Evolutionary conservation across 2,329 filamentous ascomycete species (phyloP).

Genomic region (Pseudocercospora cruenta): DNA sequence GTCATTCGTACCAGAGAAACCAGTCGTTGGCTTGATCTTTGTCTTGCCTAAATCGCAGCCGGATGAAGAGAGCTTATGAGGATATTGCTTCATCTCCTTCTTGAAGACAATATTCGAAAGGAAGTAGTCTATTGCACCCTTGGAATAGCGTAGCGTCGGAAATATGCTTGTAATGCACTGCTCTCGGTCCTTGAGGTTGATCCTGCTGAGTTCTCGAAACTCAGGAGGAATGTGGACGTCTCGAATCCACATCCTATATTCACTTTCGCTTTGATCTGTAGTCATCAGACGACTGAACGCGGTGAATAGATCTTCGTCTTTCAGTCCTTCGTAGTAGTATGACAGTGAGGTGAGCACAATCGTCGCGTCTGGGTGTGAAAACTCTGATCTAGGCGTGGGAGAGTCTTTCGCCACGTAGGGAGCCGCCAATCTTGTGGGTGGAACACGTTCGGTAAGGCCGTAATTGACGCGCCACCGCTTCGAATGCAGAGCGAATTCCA

Average conservation of each 20-base stretch:
- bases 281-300: slow-evolving; percentile 29
- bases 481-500: slow-evolving; percentile 61
- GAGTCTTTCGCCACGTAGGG: slow-evolving; percentile 69
- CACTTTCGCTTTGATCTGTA: slow-evolving; percentile 29
- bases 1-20: slow-evolving; percentile 75
- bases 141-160: slow-evolving; percentile 55
- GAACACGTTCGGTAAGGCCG: slow-evolving; percentile 53
- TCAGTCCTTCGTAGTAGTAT: slow-evolving; percentile 68
- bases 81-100: slow-evolving; percentile 66
- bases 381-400: slow-evolving; percentile 66
- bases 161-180: slow-evolving; percentile 31
- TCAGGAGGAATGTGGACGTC: slow-evolving; percentile 19
- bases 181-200: slow-evolving; percentile 34
- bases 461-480: slow-evolving; percentile 71
- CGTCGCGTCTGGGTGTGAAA: slow-evolving; percentile 68
- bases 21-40: slow-evolving; percentile 62
- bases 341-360: slow-evolving; percentile 67
- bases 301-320: slow-evolving; percentile 48
- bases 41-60: slow-evolving; percentile 66
- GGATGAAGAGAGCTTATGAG: slow-evolving; percentile 64
- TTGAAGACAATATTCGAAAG: slow-evolving; percentile 70
- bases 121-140: slow-evolving; percentile 65
- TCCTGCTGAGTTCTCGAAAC: slow-evolving; percentile 29
- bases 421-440: slow-evolving; percentile 57
- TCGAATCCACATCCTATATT: slow-evolving; percentile 34